Base-by-base conservation (phyloP, 768 basidiomycete genomes). In the Lepiota subincarnata region DNA sequence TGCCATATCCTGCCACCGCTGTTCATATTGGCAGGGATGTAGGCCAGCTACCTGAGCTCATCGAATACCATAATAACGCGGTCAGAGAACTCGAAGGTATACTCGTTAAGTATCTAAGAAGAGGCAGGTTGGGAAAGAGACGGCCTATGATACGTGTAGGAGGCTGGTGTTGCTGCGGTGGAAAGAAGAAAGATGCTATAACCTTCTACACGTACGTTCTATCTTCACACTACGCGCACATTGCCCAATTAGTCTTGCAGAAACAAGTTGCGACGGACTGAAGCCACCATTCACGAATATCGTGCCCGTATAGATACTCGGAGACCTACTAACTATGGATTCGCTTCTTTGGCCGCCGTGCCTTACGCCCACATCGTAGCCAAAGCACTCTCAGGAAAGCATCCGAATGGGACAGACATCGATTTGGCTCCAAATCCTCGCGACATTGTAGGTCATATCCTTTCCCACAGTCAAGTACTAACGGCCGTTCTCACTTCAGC, bases 31-130 rank as follows among this genome's bases (percentile, higher is more conserved):
- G 84, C 5, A 79, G 84, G 24, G 71, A 73, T 45, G 83, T 92
- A 20, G 90, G 89, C 19, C 71, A 79, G 35, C 82, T 94, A 24
- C 89, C 92, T 0, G 80, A 86, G 48, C 70, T 92, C 38, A 83
- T 95, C 59, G 84, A 89, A 59, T 79, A 78, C 57, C 87, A 89
- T 64, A 92, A 92, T 68, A 70, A 82, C 42, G 81, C 86, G 1
- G 89, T 95, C 19, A 73, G 83, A 45, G 81, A 88, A 54, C 74
- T 94, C 39, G 92, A 94, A 64, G 71, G 77, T 36, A 75, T 87
- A 35, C 75, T 93, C 6, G 89, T 89, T 45, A 80, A 77, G 39
- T 90, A 91, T 64, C 75, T 89, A 49, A 86, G 86, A 57, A 80
- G 75, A 14, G 86, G 74, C 20, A 80, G 78, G 61, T 79, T 82